Evolutionary conservation across 2,329 filamentous ascomycete species (phyloP).

Genomic region (Falciphora oryzae): DNA sequence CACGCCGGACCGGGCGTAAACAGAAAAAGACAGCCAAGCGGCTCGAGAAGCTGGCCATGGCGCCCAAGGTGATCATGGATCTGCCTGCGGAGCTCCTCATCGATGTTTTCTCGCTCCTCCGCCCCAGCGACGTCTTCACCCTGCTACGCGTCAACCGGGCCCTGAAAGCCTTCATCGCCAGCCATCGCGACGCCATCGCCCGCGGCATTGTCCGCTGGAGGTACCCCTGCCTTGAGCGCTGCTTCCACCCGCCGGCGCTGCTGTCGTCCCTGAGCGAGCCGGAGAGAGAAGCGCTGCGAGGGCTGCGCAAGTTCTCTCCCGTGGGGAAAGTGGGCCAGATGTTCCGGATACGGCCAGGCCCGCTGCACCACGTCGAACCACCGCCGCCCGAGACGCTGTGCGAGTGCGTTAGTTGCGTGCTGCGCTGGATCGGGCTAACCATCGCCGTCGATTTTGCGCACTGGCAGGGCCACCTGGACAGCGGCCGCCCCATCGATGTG

Average conservation of each 20-base stretch:
- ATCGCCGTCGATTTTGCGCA: slow-evolving; percentile 49
- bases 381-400: slow-evolving; percentile 44
- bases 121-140: slow-evolving; percentile 44
- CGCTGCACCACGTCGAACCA: slow-evolving; percentile 38
- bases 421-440: slow-evolving; percentile 51
- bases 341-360: slow-evolving; percentile 22
- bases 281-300: slow-evolving; percentile 29
- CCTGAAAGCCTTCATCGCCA: slow-evolving; percentile 36
- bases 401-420: slow-evolving; percentile 50
- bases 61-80: slow-evolving; percentile 32
- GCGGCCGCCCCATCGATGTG: slow-evolving; percentile 44
- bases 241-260: slow-evolving; percentile 44
- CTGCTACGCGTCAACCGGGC: slow-evolving; percentile 36
- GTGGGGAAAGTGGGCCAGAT: slow-evolving; percentile 31
- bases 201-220: slow-evolving; percentile 36
- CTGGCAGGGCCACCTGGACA: slow-evolving; percentile 48
- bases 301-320: not conserved
- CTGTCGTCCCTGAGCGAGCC: slow-evolving; percentile 33
- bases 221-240: slow-evolving; percentile 44
- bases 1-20: slow-evolving; percentile 45
- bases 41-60: slow-evolving; percentile 25
- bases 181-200: slow-evolving; percentile 38
- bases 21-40: slow-evolving; percentile 38
- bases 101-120: slow-evolving; percentile 38
- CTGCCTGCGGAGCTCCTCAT: slow-evolving; percentile 49